Conservation (phyloP, 345 rosid species). For the Eucalyptus regnans region DNA sequence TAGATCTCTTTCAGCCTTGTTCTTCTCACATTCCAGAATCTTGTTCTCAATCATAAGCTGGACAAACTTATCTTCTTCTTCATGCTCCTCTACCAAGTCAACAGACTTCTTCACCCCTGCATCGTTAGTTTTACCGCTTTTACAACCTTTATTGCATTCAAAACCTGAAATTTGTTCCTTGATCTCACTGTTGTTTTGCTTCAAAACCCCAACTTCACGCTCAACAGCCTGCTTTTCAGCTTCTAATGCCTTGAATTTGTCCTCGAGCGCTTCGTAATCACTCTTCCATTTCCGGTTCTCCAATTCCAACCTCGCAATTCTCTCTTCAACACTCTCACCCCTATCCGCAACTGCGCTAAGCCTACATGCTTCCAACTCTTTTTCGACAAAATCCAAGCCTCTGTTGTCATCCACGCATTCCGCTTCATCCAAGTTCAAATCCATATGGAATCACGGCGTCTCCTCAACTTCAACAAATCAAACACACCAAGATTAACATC, state of each 20-base stretch:
- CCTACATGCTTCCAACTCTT: neutral
- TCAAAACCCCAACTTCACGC: slow-evolving; percentile 8
- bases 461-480: neutral
- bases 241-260: slow-evolving; percentile 20
- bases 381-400: neutral
- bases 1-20: slow-evolving; percentile 28
- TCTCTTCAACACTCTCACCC: slow-evolving; percentile 19
- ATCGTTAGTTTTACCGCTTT: neutral
- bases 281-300: slow-evolving; percentile 17
- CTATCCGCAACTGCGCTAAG: neutral
- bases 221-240: slow-evolving; percentile 9
- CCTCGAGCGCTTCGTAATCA: slow-evolving; percentile 21
- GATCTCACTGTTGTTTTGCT: neutral
- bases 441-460: neutral
- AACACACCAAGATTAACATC: neutral
- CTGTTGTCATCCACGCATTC: neutral
- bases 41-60: slow-evolving; percentile 36
- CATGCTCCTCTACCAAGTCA: slow-evolving; percentile 15
- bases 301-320: slow-evolving; percentile 21
- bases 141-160: neutral
- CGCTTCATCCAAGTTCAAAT: neutral
- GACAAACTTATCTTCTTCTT: slow-evolving; percentile 12
- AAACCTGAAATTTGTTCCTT: neutral
- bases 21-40: slow-evolving; percentile 33
- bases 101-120: slow-evolving; percentile 7